Evolutionary conservation across 192 early-diverging fungal genomes (phyloP), one percentile per base, ranked within the genome.

Genomic region (Coemansia sp.): DNA sequence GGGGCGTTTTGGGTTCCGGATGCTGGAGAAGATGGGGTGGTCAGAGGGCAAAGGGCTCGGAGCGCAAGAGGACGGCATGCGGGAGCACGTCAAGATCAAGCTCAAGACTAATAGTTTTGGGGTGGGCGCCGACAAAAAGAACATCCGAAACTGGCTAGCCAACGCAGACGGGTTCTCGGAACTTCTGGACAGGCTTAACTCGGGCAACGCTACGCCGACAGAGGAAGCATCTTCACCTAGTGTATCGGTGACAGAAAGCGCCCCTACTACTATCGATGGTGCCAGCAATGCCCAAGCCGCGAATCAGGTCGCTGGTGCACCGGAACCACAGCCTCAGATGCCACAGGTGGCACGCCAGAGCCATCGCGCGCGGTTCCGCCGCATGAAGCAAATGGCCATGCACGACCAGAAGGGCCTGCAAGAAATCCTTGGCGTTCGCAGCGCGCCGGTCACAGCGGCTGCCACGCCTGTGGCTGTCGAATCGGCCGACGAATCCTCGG

Each of bases 1-100:
- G 68, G 77, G 63, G 62, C 93, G 93, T 60, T 93, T 93, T 76
- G 96, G 97, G 39, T 90, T 91, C 76, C 89, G 89, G 60, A 92
- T 99, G 91, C 86, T 99, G 49, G 78, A 89, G 64, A 95, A 96
- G 69, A 96, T 99, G 95, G 97, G 97, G 1, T 99, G 97, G 97
- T 75, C 83, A 21, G 92, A 92, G 34, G 95, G 95, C 44, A 95
- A 94, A 66, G 97, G 97, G 14, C 85, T 99, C 2, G 97, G 97
- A 12, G 81, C 83, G 23, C 91, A 96, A 58, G 92, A 94, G 71
- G 89, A 95, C 68, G 97, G 97, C 63, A 72, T 75, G 44, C 85
- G 85, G 48, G 89, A 93, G 45, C 91, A 99, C 69, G 87, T 99
- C 62, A 95, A 94, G 76, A 90, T 96, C 57, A 81, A 84, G 46